Conservation (phyloP, 1,139 yeast species). For the Candida freyschussii region DNA sequence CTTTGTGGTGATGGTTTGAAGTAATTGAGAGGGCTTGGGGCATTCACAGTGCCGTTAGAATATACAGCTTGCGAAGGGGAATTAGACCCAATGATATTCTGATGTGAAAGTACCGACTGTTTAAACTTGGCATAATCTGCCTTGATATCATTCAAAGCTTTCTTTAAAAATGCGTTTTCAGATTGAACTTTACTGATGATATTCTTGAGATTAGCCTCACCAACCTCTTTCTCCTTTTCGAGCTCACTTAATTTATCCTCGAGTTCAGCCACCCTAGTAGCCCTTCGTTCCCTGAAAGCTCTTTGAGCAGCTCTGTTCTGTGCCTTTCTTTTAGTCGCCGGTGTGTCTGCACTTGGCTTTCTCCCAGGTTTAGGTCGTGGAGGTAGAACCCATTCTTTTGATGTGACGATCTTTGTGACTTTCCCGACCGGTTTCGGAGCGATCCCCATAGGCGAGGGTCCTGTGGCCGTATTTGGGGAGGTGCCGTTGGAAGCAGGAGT, state of each 20-base stretch:
- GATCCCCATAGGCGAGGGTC: too few relatives aligned
- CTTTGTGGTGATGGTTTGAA: constrained; percentile 18
- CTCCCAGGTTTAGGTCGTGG: constrained; percentile 91
- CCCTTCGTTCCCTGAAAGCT: constrained; percentile 53
- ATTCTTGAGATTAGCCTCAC: constrained; percentile 54
- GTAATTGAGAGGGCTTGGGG: constrained; percentile 24
- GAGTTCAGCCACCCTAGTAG: constrained; percentile 41
- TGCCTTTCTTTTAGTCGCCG: constrained; percentile 77
- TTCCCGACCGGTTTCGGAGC: constrained; percentile 9
- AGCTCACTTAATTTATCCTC: constrained; percentile 55
- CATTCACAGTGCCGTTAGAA: constrained; percentile 21
- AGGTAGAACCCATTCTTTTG: constrained; percentile 89
- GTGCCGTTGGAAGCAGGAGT: too few relatives aligned
- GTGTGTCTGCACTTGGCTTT: constrained; percentile 69
- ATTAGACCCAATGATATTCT: constrained; percentile 9
- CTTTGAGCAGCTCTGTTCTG: constrained; percentile 95
- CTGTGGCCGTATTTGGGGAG: too few relatives aligned
- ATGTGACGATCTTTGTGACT: constrained; percentile 51
- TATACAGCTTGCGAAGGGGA: constrained; percentile 20
- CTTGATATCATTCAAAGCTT: constrained; percentile 27
- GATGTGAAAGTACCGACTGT: constrained; percentile 12
- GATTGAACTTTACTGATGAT: constrained; percentile 30
- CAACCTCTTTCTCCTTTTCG: constrained; percentile 57
- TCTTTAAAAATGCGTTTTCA: constrained; percentile 31
- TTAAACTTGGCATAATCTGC: constrained; percentile 21